phyloP scores from a whole-genome alignment of 2,329 filamentous ascomycete species.

The Dendrostoma leiphaemia region DNA sequence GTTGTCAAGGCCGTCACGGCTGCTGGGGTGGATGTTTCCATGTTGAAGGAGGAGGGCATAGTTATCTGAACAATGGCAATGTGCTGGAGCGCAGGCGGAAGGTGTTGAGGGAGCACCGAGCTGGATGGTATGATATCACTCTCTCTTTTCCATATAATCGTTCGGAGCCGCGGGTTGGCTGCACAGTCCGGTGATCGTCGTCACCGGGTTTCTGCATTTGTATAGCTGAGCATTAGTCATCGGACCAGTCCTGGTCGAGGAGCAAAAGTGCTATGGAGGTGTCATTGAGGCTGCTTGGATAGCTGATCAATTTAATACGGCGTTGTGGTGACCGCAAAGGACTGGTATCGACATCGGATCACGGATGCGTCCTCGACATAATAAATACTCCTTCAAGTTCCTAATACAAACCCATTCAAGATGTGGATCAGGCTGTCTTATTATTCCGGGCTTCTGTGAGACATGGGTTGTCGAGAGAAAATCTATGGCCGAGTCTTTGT shows the following conservation, averaged over 20 bases:
- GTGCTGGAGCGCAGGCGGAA: not conserved
- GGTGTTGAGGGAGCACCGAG: too few relatives aligned
- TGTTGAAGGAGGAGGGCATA: slow-evolving; percentile 50
- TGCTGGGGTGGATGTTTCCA: slow-evolving; percentile 65
- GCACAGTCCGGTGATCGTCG: too few relatives aligned
- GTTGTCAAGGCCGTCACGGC: slow-evolving; percentile 67
- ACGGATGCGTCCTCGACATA: not conserved
- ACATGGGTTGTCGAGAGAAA: too few relatives aligned
- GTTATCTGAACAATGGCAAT: slow-evolving; percentile 34
- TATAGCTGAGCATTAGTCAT: too few relatives aligned
- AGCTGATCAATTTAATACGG: not conserved
- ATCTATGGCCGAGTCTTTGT: too few relatives aligned
- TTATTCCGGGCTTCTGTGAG: too few relatives aligned
- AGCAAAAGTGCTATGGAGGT: not conserved
- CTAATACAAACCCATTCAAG: not conserved
- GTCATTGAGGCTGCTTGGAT: not conserved
- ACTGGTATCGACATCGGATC: not conserved
- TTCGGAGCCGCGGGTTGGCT: too few relatives aligned
- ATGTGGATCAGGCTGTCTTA: too few relatives aligned
- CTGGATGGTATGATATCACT: too few relatives aligned
- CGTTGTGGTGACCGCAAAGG: not conserved
- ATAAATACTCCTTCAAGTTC: not conserved
- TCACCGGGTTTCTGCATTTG: too few relatives aligned
- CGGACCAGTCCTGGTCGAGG: too few relatives aligned
- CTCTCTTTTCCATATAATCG: too few relatives aligned